phyloP scores from a whole-genome alignment of 2,329 filamentous ascomycete genomes.

The Thielaviopsis euricoi region DNA sequence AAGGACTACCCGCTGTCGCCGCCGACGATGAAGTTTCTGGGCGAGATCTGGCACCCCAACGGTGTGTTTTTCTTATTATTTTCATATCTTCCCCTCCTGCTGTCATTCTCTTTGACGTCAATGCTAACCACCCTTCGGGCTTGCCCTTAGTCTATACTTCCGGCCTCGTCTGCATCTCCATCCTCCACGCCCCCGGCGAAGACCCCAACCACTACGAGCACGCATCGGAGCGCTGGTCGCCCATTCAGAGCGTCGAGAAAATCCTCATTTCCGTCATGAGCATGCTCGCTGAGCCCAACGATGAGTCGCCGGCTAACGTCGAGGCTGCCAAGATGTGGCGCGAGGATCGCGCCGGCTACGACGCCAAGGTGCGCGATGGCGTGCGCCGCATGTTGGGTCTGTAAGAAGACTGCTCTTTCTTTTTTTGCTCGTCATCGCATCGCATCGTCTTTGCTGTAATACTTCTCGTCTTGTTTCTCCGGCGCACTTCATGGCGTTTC shows the following conservation, averaged over 20 bases:
- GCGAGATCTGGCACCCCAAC: slow-evolving; percentile 93
- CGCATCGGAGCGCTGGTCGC: slow-evolving; percentile 87
- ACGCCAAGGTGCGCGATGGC: slow-evolving; percentile 66
- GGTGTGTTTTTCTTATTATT: slow-evolving; percentile 33
- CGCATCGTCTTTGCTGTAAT: neutral
- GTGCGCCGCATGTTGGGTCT: slow-evolving; percentile 66
- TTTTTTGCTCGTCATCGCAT: neutral
- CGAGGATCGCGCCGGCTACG: slow-evolving; percentile 68
- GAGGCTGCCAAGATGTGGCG: slow-evolving; percentile 96
- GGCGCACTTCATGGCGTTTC: neutral
- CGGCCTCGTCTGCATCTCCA: slow-evolving; percentile 93
- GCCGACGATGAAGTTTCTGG: slow-evolving; percentile 88
- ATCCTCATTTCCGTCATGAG: slow-evolving; percentile 95
- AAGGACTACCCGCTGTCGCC: slow-evolving; percentile 94
- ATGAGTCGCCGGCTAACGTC: slow-evolving; percentile 90
- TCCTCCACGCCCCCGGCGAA: slow-evolving; percentile 88
- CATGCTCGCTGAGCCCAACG: slow-evolving; percentile 94
- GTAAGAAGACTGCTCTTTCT: slow-evolving; percentile 23
- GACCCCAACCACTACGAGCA: slow-evolving; percentile 98
- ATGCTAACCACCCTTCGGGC: neutral
- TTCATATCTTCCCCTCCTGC: neutral
- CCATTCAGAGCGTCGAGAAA: slow-evolving; percentile 95
- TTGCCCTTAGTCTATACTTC: slow-evolving; percentile 81
- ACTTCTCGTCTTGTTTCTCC: neutral
- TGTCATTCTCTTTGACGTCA: neutral